Conservation (phyloP, 768 basidiomycete species). For the Pisolithus tinctorius region DNA sequence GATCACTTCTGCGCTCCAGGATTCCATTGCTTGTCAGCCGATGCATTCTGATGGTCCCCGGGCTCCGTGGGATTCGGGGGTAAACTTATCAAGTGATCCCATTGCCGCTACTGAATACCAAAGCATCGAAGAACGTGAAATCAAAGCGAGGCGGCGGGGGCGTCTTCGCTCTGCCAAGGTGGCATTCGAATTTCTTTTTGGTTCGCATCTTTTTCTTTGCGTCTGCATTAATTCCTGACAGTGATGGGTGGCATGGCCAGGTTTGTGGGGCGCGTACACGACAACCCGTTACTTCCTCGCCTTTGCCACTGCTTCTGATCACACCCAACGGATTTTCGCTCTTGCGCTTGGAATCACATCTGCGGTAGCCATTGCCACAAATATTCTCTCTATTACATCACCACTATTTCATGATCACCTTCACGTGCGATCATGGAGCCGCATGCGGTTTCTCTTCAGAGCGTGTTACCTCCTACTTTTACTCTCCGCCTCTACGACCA, state of each 20-base stretch:
- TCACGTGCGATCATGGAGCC: constrained; percentile 6
- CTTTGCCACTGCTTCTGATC: constrained; percentile 38
- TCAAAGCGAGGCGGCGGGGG: constrained; percentile 28
- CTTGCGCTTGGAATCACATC: constrained; percentile 21
- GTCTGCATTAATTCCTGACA: background rate
- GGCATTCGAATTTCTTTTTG: constrained; percentile 29
- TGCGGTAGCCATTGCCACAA: constrained; percentile 16
- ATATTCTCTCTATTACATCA: constrained; percentile 35
- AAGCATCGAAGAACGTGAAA: constrained; percentile 19
- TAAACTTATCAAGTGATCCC: constrained; percentile 27
- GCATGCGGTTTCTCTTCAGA: constrained; percentile 25
- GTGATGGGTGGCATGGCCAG: constrained; percentile 24
- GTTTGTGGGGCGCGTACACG: constrained; percentile 55
- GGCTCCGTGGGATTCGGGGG: constrained; percentile 24
- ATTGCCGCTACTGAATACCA: constrained; percentile 26
- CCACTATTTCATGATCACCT: constrained; percentile 27
- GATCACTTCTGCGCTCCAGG: constrained; percentile 28
- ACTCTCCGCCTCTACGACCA: constrained; percentile 46
- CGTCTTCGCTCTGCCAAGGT: constrained; percentile 25
- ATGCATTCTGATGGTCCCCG: constrained; percentile 36
- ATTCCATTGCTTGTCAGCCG: constrained; percentile 32
- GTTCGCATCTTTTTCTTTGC: constrained; percentile 20
- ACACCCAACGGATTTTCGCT: constrained; percentile 33
- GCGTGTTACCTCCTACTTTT: constrained; percentile 41
- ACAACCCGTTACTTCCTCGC: constrained; percentile 61